Conservation (phyloP, 2,329 filamentous ascomycete species). For the Chrysosphaeria jannelii region DNA sequence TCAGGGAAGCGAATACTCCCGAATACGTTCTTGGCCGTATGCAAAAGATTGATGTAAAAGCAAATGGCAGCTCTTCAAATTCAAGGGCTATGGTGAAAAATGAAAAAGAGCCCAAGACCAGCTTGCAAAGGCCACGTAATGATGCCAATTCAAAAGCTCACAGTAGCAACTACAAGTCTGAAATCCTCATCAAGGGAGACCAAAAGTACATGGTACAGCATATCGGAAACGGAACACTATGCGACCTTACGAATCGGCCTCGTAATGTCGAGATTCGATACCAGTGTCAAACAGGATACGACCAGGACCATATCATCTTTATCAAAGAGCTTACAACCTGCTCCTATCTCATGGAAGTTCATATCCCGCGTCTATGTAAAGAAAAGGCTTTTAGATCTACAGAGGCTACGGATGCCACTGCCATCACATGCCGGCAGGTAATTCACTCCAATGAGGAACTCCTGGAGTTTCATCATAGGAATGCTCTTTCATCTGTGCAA, state of each 20-base stretch:
- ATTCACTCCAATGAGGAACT: conserved; percentile 20
- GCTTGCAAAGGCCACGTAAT: conserved; percentile 4
- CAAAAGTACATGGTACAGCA: conserved; percentile 66
- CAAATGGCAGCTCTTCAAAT: no score
- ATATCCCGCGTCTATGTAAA: conserved; percentile 64
- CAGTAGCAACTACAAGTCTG: conserved; percentile 15
- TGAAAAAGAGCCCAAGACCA: conserved; percentile 2
- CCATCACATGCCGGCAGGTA: conserved; percentile 48
- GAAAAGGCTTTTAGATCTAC: conserved; percentile 69
- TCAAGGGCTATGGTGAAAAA: no score
- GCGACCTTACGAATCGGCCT: conserved; percentile 57
- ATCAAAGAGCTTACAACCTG: conserved; percentile 85
- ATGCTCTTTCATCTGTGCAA: no score
- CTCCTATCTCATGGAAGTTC: conserved; percentile 75
- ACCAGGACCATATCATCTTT: conserved; percentile 52
- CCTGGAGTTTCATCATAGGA: no score
- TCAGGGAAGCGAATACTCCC: conserved; percentile 43
- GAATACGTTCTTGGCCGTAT: conserved; percentile 51
- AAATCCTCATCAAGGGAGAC: conserved; percentile 55
- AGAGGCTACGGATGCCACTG: conserved; percentile 42
- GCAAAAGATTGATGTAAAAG: conserved; percentile 1
- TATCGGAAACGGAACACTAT: conserved; percentile 49
- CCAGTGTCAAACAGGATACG: conserved; percentile 46
- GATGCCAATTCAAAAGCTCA: conserved; percentile 3
- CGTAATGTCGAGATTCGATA: conserved; percentile 63